phyloP scores from a whole-genome alignment of 257 asterid species.

The Paraleonurus japonicus region DNA sequence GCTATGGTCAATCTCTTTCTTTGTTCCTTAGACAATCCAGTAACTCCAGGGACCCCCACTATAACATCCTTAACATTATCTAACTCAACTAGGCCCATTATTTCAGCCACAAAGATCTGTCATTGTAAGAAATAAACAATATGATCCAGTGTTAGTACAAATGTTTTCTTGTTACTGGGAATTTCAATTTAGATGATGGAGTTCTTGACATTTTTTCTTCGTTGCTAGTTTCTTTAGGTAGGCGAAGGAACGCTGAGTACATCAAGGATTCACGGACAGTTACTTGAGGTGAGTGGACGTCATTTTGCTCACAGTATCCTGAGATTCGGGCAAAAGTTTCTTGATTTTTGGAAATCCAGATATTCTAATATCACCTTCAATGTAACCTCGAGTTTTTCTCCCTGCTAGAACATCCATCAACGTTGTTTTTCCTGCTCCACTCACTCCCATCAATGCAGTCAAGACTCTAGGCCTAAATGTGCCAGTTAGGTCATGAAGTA shows the following conservation, averaged over 20 bases:
- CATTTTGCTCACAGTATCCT: slow-evolving; percentile 71
- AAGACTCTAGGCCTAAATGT: slow-evolving; percentile 71
- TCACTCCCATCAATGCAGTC: slow-evolving; percentile 75
- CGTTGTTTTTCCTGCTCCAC: slow-evolving; percentile 82
- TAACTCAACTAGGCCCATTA: slow-evolving; percentile 62
- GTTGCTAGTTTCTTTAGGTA: slow-evolving; percentile 32
- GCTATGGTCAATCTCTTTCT: slow-evolving; percentile 70
- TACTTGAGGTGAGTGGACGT: slow-evolving; percentile 72
- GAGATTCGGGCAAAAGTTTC: slow-evolving; percentile 70
- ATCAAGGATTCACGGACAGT: slow-evolving; percentile 60
- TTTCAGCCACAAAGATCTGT: slow-evolving; percentile 56
- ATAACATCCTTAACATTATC: slow-evolving; percentile 49
- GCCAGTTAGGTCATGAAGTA: slow-evolving; percentile 57
- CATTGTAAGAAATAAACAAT: neutral
- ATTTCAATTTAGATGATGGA: neutral
- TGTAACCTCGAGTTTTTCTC: slow-evolving; percentile 61
- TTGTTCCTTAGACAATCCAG: slow-evolving; percentile 64
- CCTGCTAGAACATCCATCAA: slow-evolving; percentile 75
- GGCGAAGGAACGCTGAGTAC: slow-evolving; percentile 61
- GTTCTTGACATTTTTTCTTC: neutral
- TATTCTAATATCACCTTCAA: slow-evolving; percentile 62
- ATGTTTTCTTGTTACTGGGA: neutral
- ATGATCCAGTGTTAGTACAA: neutral
- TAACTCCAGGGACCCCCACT: slow-evolving; percentile 62
- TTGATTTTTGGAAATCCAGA: slow-evolving; percentile 67